Percentiles rank a stretch among this genome's conserved stretches.
phyloP scores from a whole-genome alignment of 2,329 filamentous ascomycete genomes.

The Aspergillus novoparasiticus region DNA sequence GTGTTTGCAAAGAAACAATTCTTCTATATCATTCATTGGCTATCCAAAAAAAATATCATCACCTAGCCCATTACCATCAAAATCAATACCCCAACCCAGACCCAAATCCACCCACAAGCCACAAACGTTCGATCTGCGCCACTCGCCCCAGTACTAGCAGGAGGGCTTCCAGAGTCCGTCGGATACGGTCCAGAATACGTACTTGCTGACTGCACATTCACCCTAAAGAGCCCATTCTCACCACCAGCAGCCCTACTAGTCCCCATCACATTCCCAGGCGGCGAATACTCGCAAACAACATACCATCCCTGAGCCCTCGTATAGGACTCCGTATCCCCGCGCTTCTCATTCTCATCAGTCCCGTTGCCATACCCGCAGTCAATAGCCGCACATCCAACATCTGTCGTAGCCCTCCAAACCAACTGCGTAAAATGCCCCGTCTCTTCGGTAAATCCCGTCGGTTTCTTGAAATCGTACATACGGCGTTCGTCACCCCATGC shows the following conservation, averaged over 20 bases:
- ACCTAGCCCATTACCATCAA: conserved; percentile 7
- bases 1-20: neutral
- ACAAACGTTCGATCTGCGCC: neutral
- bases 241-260: conserved; percentile 19
- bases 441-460: conserved; percentile 57
- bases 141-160: neutral
- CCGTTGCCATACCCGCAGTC: conserved; percentile 41
- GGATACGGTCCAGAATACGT: conserved; percentile 21
- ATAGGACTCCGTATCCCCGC: conserved; percentile 2
- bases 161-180: conserved; percentile 7
- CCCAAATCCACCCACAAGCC: neutral
- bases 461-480: conserved; percentile 61
- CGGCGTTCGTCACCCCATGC: conserved; percentile 66
- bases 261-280: conserved; percentile 62
- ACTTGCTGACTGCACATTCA: conserved; percentile 32
- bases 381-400: conserved; percentile 58
- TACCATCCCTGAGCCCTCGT: conserved; percentile 58
- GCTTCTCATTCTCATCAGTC: conserved; percentile 7
- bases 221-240: conserved; percentile 32
- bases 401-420: conserved; percentile 67
- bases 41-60: neutral
- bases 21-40: neutral
- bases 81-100: conserved; percentile 3
- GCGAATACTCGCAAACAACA: conserved; percentile 71
- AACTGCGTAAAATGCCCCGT: conserved; percentile 75